Evolutionary conservation across 108 stramenopile species (phyloP).

Genomic region (Stephanodiscus triporus): DNA sequence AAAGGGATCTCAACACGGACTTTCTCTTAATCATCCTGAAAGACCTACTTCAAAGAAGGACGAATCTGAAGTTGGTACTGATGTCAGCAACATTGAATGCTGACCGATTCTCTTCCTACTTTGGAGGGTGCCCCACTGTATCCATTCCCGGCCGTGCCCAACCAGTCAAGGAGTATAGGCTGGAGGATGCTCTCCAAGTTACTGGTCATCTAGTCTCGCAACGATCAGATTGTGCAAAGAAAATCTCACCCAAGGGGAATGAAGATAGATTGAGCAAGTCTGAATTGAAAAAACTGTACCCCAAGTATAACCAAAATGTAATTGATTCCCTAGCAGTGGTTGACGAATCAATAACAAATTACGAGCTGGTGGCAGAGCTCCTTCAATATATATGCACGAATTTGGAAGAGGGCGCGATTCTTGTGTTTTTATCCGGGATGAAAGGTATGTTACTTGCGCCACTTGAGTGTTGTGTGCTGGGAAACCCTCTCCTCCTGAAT

Average conservation of each 20-base stretch:
- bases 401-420: conserved; percentile 75
- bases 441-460: neutral
- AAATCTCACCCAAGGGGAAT: conserved; percentile 20
- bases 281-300: conserved; percentile 55
- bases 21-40: conserved; percentile 89
- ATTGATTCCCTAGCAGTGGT: conserved; percentile 72
- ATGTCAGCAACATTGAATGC: conserved; percentile 95
- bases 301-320: conserved; percentile 61
- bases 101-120: conserved; percentile 79
- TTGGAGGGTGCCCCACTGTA: conserved; percentile 75
- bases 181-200: conserved; percentile 83
- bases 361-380: conserved; percentile 64
- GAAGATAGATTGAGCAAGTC: conserved; percentile 57
- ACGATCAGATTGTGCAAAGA: conserved; percentile 62
- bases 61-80: conserved; percentile 80
- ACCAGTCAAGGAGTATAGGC: conserved; percentile 72
- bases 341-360: conserved; percentile 80
- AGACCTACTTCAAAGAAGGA: conserved; percentile 73
- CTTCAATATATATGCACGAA: conserved; percentile 60
- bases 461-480: neutral
- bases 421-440: conserved; percentile 87
- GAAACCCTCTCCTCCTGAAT: neutral
- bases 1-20: conserved; percentile 88
- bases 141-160: conserved; percentile 86
- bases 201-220: conserved; percentile 63